Evolutionary conservation across 768 basidiomycete genomes (phyloP), one percentile per base, ranked within the genome.

Genomic region (Postia placenta): DNA sequence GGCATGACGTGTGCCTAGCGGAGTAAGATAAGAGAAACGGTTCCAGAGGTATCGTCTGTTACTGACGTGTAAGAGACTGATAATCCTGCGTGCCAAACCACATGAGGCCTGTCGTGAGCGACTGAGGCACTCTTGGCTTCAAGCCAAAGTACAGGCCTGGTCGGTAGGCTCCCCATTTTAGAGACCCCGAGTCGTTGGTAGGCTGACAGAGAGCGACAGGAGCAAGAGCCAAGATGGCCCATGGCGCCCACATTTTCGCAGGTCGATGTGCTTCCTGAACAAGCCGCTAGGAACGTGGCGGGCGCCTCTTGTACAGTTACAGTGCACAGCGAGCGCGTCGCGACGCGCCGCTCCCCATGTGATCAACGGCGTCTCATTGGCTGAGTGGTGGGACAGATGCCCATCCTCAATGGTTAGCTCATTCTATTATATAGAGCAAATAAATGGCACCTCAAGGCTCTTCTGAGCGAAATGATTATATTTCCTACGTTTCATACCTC

Each of bases 61-160:
- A 70, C 85, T 64, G 52, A 84, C 87, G 75, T 52, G 68, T 63
- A 49, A 82, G 67, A 54, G 89, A 85, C 60, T 83, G 74, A 61
- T 81, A 96, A 67, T 95, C 79, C 33, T 90, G 83, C 6, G 89
- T 84, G 25, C 93, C 90, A 63, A 90, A 92, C 94, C 94, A 97
- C 67, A 95, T 79, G 27, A 98, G 77, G 11, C 94, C 94, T 2
- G 88, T 91, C 82, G 93, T 79, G 23, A 97, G 75, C n/a, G 89
- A 91, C 58, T 89, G 81, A 0, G 93, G 92, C 54, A 91, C 69
- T 38, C 85, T 76, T 11, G 94, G 90, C 42, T 90, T 72, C 39
- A 96, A 73, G 17, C 94, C 94, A 67, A 96, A 95, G 69, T 98
- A 98, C n/a, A 96, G 76, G 60, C 92, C 90, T 0, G 94, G 91